A percentile compares a stretch with the other conserved stretches of the same genome.
Conservation (phyloP, 2,329 filamentous ascomycete genomes). For the Amesomyces nigricolor region DNA sequence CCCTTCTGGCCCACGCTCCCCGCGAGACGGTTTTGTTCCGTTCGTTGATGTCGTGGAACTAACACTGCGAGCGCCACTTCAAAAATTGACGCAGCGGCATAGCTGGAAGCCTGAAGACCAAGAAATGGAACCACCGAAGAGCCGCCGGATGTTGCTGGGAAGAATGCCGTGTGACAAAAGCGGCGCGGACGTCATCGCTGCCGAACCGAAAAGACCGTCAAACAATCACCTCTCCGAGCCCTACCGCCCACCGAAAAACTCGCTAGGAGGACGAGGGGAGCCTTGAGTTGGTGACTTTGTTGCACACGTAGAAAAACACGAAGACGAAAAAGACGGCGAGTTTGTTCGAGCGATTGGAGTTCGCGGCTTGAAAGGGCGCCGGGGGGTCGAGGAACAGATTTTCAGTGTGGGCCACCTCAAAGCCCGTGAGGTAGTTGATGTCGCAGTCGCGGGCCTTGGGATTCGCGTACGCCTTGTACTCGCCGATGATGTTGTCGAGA, state of each 20-base stretch:
- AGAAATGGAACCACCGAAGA: too few relatives aligned
- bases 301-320: conserved; percentile 40
- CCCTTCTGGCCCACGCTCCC: too few relatives aligned
- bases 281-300: conserved; percentile 26
- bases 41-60: too few relatives aligned
- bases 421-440: conserved; percentile 51
- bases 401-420: conserved; percentile 38
- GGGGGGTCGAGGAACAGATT: conserved; percentile 27
- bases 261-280: conserved; percentile 20
- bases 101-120: too few relatives aligned
- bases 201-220: too few relatives aligned
- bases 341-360: conserved; percentile 40
- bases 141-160: too few relatives aligned
- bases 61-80: too few relatives aligned
- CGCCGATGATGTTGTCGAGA: conserved; percentile 55
- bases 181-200: too few relatives aligned
- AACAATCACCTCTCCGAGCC: too few relatives aligned
- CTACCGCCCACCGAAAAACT: neutral
- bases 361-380: conserved; percentile 29
- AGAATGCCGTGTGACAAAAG: too few relatives aligned
- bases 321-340: conserved; percentile 39
- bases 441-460: conserved; percentile 58
- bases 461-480: conserved; percentile 64
- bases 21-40: too few relatives aligned
- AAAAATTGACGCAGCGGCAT: too few relatives aligned